Evolutionary conservation across 208 protist genomes (phyloP).

Genomic region (Trypanosoma conorhini): DNA sequence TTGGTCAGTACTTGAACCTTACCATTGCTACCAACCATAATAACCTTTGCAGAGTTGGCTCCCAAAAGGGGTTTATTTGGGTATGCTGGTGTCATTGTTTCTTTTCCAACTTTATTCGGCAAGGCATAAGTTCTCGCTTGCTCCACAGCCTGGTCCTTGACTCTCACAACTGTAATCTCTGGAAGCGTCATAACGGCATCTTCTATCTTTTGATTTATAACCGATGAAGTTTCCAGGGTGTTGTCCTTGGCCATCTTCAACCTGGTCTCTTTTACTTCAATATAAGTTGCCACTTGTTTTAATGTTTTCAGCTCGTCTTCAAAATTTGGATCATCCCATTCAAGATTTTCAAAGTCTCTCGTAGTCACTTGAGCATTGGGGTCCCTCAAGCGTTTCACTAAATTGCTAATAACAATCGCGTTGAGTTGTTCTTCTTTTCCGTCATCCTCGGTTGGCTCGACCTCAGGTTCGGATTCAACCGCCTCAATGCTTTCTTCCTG

Average conservation of each 20-base stretch:
- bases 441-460: conserved; percentile 24
- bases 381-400: conserved; percentile 19
- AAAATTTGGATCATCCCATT: conserved; percentile 56
- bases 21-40: not conserved
- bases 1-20: not conserved
- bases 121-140: not conserved
- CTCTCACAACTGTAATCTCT: conserved; percentile 31
- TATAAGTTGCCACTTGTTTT: conserved; percentile 43
- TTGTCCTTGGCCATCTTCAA: conserved; percentile 27
- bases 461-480: conserved; percentile 11
- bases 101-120: not conserved
- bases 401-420: conserved; percentile 42
- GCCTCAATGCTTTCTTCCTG: not conserved
- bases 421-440: conserved; percentile 46
- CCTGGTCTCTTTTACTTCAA: conserved; percentile 59
- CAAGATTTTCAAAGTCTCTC: conserved; percentile 38
- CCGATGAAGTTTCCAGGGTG: not conserved
- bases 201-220: conserved; percentile 36
- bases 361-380: conserved; percentile 7
- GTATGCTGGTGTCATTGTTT: not conserved
- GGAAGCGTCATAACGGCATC: conserved; percentile 43
- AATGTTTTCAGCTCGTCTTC: conserved; percentile 38
- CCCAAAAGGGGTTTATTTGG: not conserved
- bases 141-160: not conserved
- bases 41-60: not conserved